Evolutionary conservation across 140 eudicot species (phyloP), one percentile per base, ranked within the genome.

Genomic region (Oenanthe javanica): DNA sequence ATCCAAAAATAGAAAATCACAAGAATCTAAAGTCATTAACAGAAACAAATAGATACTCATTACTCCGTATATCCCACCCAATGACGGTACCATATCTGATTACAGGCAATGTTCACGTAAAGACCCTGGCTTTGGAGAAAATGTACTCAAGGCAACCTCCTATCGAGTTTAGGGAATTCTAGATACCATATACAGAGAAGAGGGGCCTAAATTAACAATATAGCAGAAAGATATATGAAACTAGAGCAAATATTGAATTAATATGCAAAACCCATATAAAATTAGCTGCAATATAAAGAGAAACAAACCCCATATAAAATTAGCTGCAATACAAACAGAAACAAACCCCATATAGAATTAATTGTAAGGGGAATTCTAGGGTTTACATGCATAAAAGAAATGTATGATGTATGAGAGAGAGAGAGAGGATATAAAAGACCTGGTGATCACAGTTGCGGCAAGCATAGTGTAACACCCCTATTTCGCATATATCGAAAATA

Each of bases 391-490:
- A 61, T 1, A 42, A 42, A 42, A 0, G 36, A 31, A 31, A 31
- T 31, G 36, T 31, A 31, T 31, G 1, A 31, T 31, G 36, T 31
- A 31, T 31, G 45, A 42, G 45, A 42, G 45, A 42, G 45, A 42
- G 45, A 42, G 45, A 42, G 45, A 42, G 45, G 45, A 42, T 31
- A 42, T 42, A 1, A 42, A 42, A 42, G 5, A 93, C 98, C 97
- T 91, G 97, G 48, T 93, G 97, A 73, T 91, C 97, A 80, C 97
- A 91, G 75, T 94, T 94, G 27, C 99, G 91, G 89, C 99, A 94
- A 61, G 99, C 99, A 31, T 31, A 31, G 0, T 31, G 31, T 31
- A 31, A 31, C 31, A 31, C 31, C 31, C 31, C 31, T 31, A 31
- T 31, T 31, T 31, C 31, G 31, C 31, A 31, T 31, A 31, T 31